A percentile compares a stretch with the other conserved stretches of the same genome.
Evolutionary conservation across 2,329 filamentous ascomycete genomes (phyloP).

Genomic region (Apiospora kogelbergensis): DNA sequence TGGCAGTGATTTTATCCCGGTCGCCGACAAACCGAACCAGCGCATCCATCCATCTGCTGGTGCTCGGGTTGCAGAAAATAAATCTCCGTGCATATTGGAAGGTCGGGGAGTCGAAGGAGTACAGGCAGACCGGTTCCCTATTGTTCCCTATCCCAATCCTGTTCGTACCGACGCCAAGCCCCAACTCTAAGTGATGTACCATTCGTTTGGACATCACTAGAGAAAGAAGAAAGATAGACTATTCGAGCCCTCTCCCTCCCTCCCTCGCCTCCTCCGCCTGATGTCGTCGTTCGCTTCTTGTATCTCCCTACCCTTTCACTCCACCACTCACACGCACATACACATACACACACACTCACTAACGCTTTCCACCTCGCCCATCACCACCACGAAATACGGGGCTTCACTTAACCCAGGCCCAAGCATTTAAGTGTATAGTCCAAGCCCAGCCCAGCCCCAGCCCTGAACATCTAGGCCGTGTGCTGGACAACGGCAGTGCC

Average conservation of each 20-base stretch:
- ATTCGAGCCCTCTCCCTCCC: not conserved
- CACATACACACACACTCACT: not conserved
- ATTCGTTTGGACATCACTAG: not conserved
- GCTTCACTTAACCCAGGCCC: not conserved
- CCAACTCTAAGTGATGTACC: not conserved
- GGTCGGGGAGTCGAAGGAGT: not conserved
- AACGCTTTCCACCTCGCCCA: not conserved
- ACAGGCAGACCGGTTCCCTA: not conserved
- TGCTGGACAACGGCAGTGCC: not conserved
- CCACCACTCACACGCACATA: not conserved
- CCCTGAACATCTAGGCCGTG: not conserved
- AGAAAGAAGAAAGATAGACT: not conserved
- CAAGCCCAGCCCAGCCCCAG: not conserved
- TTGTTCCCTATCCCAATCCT: not conserved
- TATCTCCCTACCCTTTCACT: not conserved
- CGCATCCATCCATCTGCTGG: not conserved
- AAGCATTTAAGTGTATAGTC: not conserved
- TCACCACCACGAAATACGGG: not conserved
- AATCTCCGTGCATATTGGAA: not conserved
- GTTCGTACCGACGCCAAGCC: not conserved
- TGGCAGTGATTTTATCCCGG: not conserved
- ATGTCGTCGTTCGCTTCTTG: not conserved
- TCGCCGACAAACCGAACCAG: not conserved
- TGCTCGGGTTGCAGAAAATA: not conserved
- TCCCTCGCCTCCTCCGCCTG: not conserved